Evolutionary conservation across 768 basidiomycete genomes (phyloP).

Genomic region (Clitopilus hobsonii): DNA sequence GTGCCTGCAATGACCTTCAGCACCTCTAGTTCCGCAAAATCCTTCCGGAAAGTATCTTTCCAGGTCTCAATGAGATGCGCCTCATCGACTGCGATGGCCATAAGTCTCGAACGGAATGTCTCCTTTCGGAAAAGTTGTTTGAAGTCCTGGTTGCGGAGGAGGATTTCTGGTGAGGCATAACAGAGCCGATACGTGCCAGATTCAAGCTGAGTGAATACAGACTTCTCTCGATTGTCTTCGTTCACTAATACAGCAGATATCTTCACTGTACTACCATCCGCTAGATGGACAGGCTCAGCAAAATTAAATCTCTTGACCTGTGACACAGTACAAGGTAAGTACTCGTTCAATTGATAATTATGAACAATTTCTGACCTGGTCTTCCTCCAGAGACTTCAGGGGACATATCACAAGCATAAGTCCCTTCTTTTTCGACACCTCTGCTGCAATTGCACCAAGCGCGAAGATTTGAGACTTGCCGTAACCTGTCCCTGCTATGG

Average conservation of each 20-base stretch:
- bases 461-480: slow-evolving; percentile 11
- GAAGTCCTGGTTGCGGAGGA: slow-evolving; percentile 8
- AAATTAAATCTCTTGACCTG: slow-evolving; percentile 4
- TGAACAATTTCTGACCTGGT: neutral
- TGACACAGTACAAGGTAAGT: neutral
- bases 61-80: slow-evolving; percentile 11
- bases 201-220: slow-evolving; percentile 7
- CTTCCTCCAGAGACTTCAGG: slow-evolving; percentile 10
- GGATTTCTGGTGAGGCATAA: slow-evolving; percentile 11
- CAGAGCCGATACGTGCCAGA: slow-evolving; percentile 6
- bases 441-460: slow-evolving; percentile 5
- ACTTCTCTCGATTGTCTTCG: slow-evolving; percentile 10
- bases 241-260: slow-evolving; percentile 13
- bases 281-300: neutral
- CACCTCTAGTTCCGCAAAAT: slow-evolving; percentile 10
- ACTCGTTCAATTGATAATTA: neutral
- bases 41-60: slow-evolving; percentile 12
- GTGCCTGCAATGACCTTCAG: slow-evolving; percentile 8
- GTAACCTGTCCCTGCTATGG: slow-evolving; percentile 8
- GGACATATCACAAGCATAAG: slow-evolving; percentile 9
- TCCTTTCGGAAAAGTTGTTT: slow-evolving; percentile 6
- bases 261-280: slow-evolving; percentile 2
- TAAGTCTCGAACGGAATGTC: slow-evolving; percentile 3
- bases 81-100: slow-evolving; percentile 11
- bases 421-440: slow-evolving; percentile 5